phyloP scores from a whole-genome alignment of 495 filamentous ascomycete species.

The Hamigera avellanea region DNA sequence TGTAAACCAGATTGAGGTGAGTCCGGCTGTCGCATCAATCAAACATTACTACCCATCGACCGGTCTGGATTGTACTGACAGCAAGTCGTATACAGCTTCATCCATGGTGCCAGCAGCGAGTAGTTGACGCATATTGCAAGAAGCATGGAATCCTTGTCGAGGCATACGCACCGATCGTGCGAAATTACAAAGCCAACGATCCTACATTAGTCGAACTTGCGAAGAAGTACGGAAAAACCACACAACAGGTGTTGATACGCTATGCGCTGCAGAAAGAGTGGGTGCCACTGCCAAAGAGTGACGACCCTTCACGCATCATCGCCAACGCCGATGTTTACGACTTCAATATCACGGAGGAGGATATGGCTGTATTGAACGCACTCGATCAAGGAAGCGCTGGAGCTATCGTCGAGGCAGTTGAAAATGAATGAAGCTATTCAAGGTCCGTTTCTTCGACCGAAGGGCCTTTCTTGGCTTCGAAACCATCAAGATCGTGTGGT shows the following conservation, averaged over 20 bases:
- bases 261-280: conserved; percentile 56
- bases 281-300: conserved; percentile 66
- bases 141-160: conserved; percentile 48
- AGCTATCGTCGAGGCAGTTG: conserved; percentile 41
- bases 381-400: conserved; percentile 51
- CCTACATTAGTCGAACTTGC: conserved; percentile 39
- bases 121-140: conserved; percentile 48
- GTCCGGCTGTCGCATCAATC: conserved; percentile 2
- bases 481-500: too few relatives aligned
- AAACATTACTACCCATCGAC: too few relatives aligned
- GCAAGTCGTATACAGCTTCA: conserved; percentile 37
- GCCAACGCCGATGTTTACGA: conserved; percentile 55
- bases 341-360: conserved; percentile 50
- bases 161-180: conserved; percentile 56
- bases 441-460: background rate
- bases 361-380: conserved; percentile 51
- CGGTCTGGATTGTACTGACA: background rate
- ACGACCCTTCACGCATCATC: conserved; percentile 46
- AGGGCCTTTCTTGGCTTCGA: background rate
- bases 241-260: conserved; percentile 42
- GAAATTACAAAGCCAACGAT: conserved; percentile 48
- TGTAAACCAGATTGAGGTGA: conserved; percentile 60
- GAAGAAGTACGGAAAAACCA: conserved; percentile 38
- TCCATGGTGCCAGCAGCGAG: conserved; percentile 55
- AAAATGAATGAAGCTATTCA: conserved; percentile 25